These are phyloP conservation scores for Pouteria campechiana DNA, from an alignment of 179 eudicot genomes.

Conservation along the genomic window DNA sequence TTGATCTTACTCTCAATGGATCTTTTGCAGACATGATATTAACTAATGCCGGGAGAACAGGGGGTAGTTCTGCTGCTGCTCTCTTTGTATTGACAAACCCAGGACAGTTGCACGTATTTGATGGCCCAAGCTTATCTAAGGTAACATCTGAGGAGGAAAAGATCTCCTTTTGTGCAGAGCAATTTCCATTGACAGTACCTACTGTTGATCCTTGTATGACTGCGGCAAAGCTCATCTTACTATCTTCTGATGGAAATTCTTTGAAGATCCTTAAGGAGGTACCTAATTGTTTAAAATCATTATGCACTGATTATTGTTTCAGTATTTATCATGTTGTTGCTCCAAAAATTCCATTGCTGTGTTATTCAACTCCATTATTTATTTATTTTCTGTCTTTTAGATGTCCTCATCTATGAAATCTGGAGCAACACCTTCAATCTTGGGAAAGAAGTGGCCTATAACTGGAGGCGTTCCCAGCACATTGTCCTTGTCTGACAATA, in stretches of 20 bases:
- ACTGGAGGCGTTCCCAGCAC: conserved; percentile 60
- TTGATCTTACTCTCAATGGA: conserved; percentile 56
- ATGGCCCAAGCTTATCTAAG: conserved; percentile 33
- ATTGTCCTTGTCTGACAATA: conserved; percentile 21
- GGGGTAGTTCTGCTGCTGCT: conserved; percentile 28
- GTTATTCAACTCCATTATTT: not conserved
- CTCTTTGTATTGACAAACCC: conserved; percentile 70
- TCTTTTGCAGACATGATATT: conserved; percentile 78
- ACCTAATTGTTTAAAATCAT: conserved; percentile 3
- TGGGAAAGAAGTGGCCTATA: conserved; percentile 43
- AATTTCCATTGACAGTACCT: conserved; percentile 39
- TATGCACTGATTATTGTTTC: too few relatives aligned
- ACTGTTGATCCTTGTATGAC: conserved; percentile 57
- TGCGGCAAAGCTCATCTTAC: conserved; percentile 36
- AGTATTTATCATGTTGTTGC: not conserved
- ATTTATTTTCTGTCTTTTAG: conserved; percentile 15
- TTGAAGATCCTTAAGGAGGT: conserved; percentile 40
- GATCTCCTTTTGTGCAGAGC: conserved; percentile 22
- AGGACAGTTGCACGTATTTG: conserved; percentile 56
- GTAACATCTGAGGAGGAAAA: conserved; percentile 37
- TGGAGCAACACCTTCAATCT: conserved; percentile 12
- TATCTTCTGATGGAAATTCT: conserved; percentile 20
- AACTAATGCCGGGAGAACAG: conserved; percentile 25
- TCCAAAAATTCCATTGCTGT: not conserved
- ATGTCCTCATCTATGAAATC: conserved; percentile 19